Evolutionary conservation across 371 early-diverging fungal species (phyloP).

Genomic region (Actinomortierella ambigua): DNA sequence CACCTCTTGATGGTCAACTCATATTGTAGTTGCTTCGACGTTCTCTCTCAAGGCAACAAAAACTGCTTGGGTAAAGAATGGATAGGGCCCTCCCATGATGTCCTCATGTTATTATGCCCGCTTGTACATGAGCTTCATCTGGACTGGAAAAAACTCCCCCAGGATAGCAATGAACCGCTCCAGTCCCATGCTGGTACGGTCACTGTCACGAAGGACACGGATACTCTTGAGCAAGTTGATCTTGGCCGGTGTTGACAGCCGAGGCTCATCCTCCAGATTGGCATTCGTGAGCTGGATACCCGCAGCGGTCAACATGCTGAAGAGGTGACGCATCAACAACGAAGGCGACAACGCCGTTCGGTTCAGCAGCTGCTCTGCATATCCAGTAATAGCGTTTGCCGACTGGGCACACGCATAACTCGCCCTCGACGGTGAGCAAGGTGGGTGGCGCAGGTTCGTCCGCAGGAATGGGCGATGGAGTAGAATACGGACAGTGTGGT

Average conservation of each 20-base stretch:
- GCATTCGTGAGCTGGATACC: constrained; percentile 41
- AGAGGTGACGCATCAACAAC: constrained; percentile 44
- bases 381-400: constrained; percentile 39
- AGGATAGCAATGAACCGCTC: constrained; percentile 33
- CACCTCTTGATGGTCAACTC: no score
- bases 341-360: constrained; percentile 30
- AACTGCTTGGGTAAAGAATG: no score
- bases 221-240: constrained; percentile 43
- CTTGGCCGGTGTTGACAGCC: constrained; percentile 44
- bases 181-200: constrained; percentile 7
- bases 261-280: constrained; percentile 43
- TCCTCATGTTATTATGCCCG: no score
- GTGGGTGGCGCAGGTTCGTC: constrained; percentile 43
- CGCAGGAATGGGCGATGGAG: constrained; percentile 38
- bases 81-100: no score
- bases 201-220: constrained; percentile 37
- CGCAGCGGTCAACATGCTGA: constrained; percentile 38
- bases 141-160: constrained; percentile 32
- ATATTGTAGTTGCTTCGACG: no score
- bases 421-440: constrained; percentile 34
- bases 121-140: constrained; percentile 35
- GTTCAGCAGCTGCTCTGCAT: constrained; percentile 39
- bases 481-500: constrained; percentile 39
- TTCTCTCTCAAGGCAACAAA: no score
- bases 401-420: constrained; percentile 41